Evolutionary conservation across 2,329 filamentous ascomycete genomes (phyloP).

Genomic region (Pseudomassariella vexata): DNA sequence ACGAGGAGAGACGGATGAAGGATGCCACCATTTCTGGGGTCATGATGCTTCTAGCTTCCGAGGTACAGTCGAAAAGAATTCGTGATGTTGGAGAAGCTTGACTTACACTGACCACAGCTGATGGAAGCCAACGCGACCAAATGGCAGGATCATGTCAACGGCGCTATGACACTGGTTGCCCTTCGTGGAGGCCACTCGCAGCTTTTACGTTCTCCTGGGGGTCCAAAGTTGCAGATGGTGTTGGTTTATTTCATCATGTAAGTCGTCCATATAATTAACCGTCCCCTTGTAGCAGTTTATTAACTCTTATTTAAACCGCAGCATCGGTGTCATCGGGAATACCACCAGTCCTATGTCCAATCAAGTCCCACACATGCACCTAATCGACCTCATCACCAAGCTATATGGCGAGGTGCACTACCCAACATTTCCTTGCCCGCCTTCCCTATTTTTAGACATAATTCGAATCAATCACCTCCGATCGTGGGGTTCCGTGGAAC

Average conservation of each 20-base stretch:
- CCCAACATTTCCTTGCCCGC: slow-evolving; percentile 18
- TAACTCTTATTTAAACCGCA: slow-evolving; percentile 6
- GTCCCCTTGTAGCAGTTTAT: not conserved
- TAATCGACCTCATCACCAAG: slow-evolving; percentile 16
- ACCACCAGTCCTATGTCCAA: slow-evolving; percentile 25
- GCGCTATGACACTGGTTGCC: slow-evolving; percentile 19
- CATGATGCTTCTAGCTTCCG: slow-evolving; percentile 19
- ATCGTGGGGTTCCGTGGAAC: too few relatives aligned
- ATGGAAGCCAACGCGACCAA: slow-evolving; percentile 14
- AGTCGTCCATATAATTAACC: slow-evolving; percentile 6
- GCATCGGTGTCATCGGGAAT: slow-evolving; percentile 23
- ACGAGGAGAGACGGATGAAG: slow-evolving; percentile 11
- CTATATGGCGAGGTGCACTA: slow-evolving; percentile 13
- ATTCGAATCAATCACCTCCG: slow-evolving; percentile 25
- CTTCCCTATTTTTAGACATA: slow-evolving; percentile 17
- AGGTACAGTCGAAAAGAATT: slow-evolving; percentile 17
- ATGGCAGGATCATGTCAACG: slow-evolving; percentile 26
- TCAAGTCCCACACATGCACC: slow-evolving; percentile 13
- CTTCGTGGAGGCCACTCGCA: slow-evolving; percentile 22
- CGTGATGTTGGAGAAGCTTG: too few relatives aligned
- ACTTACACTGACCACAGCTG: too few relatives aligned
- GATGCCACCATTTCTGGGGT: slow-evolving; percentile 22
- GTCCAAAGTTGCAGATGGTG: slow-evolving; percentile 7
- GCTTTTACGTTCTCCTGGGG: slow-evolving; percentile 8
- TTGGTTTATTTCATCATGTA: slow-evolving; percentile 19